phyloP scores from a whole-genome alignment of 441 rosid species.

The Eutrema salsugineum region DNA sequence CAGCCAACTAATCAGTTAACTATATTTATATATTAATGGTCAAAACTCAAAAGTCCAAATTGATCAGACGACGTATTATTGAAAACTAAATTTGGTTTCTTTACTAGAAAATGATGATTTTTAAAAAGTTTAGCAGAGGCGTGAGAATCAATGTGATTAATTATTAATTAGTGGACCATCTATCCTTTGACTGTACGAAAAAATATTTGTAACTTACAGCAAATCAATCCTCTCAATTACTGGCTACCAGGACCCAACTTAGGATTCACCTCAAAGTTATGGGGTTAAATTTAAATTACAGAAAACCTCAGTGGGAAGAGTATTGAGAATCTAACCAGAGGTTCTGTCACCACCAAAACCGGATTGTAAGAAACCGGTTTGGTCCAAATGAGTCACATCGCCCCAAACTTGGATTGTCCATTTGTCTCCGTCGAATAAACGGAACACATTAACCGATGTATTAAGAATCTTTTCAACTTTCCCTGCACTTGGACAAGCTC shows the following conservation, averaged over 20 bases:
- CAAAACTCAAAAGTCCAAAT: not conserved
- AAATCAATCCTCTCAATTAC: not conserved
- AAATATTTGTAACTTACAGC: not conserved
- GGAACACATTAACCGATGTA: slow-evolving; percentile 59
- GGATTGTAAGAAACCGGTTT: slow-evolving; percentile 43
- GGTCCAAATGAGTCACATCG: slow-evolving; percentile 60
- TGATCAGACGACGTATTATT: not conserved
- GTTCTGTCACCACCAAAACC: slow-evolving; percentile 69
- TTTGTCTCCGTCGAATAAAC: slow-evolving; percentile 39
- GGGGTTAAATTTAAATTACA: not conserved
- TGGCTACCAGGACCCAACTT: not conserved
- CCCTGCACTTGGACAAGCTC: slow-evolving; percentile 55
- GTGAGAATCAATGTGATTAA: not conserved
- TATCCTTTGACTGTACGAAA: slow-evolving; percentile 8
- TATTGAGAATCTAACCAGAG: slow-evolving; percentile 41
- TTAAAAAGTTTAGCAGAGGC: not conserved
- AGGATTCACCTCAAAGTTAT: not conserved
- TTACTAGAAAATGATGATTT: not conserved
- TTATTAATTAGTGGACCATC: not conserved
- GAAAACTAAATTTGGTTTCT: not conserved
- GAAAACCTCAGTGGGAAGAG: not conserved
- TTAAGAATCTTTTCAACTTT: slow-evolving; percentile 50
- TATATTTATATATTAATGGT: not conserved
- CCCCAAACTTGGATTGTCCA: slow-evolving; percentile 61
- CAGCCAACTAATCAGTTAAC: not conserved